Base-by-base conservation (phyloP, 768 basidiomycete species). In the Multifurca ochricompacta region DNA sequence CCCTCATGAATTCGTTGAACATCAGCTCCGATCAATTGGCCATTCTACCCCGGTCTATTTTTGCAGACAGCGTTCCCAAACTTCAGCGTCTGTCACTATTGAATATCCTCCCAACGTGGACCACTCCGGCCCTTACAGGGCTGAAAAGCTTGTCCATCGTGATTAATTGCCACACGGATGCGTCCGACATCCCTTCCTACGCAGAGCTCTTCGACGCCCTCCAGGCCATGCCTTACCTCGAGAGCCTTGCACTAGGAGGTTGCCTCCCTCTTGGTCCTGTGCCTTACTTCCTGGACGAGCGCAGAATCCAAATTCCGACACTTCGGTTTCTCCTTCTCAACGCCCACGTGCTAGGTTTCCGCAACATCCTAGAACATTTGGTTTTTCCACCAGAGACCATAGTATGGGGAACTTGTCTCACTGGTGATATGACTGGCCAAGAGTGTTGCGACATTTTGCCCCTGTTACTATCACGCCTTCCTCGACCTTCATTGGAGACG, bases 371-470 rank as follows among this genome's bases (percentile, higher is more conserved):
- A 2, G 32, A 51, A 19, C 44, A 48, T 36, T 18, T 56, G 9
- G 16, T n/a, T 16, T 52, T 47, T 27, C 55, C 55, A 8, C 32
- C 16, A 27, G 45, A 51, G 21, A 27, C 45, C 11, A 9, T 19
- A 1, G 19, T 47, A 18, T 6, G 25, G 11, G 44, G 50, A 5
- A 41, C 39, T 46, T 56, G 45, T 34, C 19, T 52, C 25, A 52
- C 55, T 6, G 55, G 47, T 32, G 55, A 56, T 16, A 28, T 42
- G 16, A 46, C 55, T 0, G 55, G 55, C 39, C 27, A 51, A 28
- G 55, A 56, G 16, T 52, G 50, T 37, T 46, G 50, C 39, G 39
- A 51, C 16, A n/a, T 56, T 30, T 36, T 56, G 36, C 55, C 55
- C 30, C 27, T 36, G 25, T 9, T 56, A 11, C 18, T 56, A n/a